A percentile compares a stretch with the other conserved stretches of the same genome.
These are phyloP conservation scores for Rhodotorula kratochvilovae DNA, from an alignment of 768 basidiomycete genomes.

Conservation along the genomic window DNA sequence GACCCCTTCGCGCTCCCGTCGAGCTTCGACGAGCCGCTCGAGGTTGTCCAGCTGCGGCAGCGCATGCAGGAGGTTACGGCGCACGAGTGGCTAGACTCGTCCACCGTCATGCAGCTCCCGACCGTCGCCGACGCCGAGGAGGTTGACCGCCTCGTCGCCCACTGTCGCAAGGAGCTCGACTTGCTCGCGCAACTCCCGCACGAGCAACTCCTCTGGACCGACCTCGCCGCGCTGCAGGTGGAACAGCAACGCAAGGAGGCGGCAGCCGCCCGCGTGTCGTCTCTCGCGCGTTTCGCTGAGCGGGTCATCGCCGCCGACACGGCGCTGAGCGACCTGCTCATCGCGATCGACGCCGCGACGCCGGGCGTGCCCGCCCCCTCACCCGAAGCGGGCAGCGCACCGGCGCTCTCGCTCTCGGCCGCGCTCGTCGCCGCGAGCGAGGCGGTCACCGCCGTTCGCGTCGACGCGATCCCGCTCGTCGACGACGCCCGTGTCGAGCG, in stretches of 20 bases:
- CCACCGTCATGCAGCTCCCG: conserved; percentile 51
- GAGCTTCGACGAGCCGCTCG: not conserved
- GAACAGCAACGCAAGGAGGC: conserved; percentile 55
- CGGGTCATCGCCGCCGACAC: conserved; percentile 60
- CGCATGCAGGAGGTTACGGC: not conserved
- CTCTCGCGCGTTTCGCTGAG: conserved; percentile 57
- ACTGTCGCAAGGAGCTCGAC: conserved; percentile 43
- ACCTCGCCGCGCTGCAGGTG: conserved; percentile 67
- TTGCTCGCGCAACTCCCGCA: conserved; percentile 52
- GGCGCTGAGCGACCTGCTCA: conserved; percentile 75
- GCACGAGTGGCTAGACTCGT: conserved; percentile 8
- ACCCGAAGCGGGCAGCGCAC: conserved; percentile 53
- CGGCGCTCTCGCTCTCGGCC: conserved; percentile 55
- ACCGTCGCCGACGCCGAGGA: conserved; percentile 53
- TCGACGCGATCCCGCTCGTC: conserved; percentile 51
- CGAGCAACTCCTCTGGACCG: conserved; percentile 46
- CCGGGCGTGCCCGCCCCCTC: conserved; percentile 55
- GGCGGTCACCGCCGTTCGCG: conserved; percentile 54
- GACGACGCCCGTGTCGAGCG: conserved; percentile 60
- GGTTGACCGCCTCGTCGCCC: conserved; percentile 54
- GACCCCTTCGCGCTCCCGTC: not conserved
- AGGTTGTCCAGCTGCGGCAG: not conserved
- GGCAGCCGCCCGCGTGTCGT: conserved; percentile 51
- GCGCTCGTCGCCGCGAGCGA: conserved; percentile 64
- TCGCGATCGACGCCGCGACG: conserved; percentile 70